Conservation (phyloP, 345 rosid genomes). For the Salix arbutifolia region DNA sequence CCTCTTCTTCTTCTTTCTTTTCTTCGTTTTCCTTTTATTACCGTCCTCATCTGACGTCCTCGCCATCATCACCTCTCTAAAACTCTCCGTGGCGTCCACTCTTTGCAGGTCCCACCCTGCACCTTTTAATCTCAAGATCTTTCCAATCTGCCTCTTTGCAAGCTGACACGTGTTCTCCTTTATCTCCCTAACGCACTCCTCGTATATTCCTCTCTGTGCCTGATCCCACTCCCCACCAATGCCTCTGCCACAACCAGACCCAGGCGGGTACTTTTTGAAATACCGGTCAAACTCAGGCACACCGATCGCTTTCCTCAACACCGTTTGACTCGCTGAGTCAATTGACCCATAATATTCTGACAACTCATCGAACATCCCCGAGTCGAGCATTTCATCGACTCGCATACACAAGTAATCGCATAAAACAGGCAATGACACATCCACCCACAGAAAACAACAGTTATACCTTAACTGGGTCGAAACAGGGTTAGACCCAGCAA, state of each 20-base stretch:
- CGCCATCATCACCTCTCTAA: constrained; percentile 29
- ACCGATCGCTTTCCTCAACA: constrained; percentile 78
- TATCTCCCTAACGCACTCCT: constrained; percentile 62
- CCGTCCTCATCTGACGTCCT: not conserved
- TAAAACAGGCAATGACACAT: constrained; percentile 59
- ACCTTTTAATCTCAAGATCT: constrained; percentile 49
- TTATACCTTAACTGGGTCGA: constrained; percentile 51
- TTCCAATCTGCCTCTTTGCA: constrained; percentile 67
- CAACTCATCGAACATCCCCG: constrained; percentile 84
- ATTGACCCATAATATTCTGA: constrained; percentile 40
- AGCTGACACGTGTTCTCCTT: constrained; percentile 75
- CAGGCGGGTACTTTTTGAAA: constrained; percentile 47
- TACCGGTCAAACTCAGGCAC: constrained; percentile 76
- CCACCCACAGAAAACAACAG: constrained; percentile 84
- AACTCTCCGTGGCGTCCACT: constrained; percentile 70
- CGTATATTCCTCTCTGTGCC: constrained; percentile 43
- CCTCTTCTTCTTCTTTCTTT: constrained; percentile 16
- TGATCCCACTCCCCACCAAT: constrained; percentile 23
- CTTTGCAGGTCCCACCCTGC: constrained; percentile 72
- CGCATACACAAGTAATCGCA: constrained; percentile 55
- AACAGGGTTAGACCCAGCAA: constrained; percentile 33
- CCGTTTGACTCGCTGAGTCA: constrained; percentile 24
- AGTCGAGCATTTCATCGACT: constrained; percentile 88
- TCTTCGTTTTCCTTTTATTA: not conserved
- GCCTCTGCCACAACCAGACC: constrained; percentile 7